phyloP scores from a whole-genome alignment of 441 rosid genomes.

The Erodium trifolium region DNA sequence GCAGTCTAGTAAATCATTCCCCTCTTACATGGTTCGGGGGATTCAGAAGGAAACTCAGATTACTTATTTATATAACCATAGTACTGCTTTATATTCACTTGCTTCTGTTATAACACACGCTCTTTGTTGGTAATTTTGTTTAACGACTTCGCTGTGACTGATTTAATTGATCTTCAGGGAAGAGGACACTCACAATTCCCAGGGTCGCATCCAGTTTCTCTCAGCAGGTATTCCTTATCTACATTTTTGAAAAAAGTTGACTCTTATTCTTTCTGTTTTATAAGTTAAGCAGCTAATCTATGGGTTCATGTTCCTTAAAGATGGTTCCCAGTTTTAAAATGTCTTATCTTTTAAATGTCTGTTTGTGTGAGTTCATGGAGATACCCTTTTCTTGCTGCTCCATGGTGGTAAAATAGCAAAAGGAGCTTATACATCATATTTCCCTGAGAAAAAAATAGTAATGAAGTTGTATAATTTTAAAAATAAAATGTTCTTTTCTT shows the following conservation, averaged over 20 bases:
- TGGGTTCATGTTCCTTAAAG: background rate
- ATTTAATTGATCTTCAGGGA: slow-evolving; percentile 37
- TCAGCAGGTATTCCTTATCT: slow-evolving; percentile 55
- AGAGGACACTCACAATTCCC: slow-evolving; percentile 81
- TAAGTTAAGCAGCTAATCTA: background rate
- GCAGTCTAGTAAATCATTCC: no score
- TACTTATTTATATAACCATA: background rate
- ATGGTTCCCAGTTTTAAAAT: background rate
- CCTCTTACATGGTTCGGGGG: background rate
- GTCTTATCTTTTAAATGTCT: background rate
- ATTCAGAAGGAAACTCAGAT: background rate
- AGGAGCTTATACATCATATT: background rate
- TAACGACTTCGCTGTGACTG: background rate
- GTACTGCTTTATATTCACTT: background rate
- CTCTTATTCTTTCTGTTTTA: slow-evolving; percentile 9
- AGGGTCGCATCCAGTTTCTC: slow-evolving; percentile 98
- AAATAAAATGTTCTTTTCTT: background rate
- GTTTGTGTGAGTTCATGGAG: background rate
- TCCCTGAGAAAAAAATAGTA: background rate
- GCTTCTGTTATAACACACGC: background rate
- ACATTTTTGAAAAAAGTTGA: background rate
- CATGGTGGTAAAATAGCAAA: background rate
- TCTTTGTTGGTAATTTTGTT: background rate
- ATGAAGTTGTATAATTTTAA: background rate
- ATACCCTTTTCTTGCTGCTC: background rate